Conservation (phyloP, 495 filamentous ascomycete genomes). For the Durotheca rogersii region DNA sequence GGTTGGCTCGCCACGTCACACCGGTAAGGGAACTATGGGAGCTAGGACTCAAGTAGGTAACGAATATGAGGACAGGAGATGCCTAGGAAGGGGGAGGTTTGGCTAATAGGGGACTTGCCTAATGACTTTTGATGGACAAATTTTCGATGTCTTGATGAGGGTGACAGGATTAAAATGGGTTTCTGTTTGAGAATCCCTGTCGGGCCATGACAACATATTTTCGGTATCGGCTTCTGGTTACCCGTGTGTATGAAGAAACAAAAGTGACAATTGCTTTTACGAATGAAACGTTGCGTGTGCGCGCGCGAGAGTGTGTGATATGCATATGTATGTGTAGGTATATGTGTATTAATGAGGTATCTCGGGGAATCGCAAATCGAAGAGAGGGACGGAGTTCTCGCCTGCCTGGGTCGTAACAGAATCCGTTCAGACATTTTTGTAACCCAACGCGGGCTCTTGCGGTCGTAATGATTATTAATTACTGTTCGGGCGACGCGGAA, state of each 20-base stretch:
- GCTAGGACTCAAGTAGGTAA: conserved; percentile 8
- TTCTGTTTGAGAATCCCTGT: conserved; percentile 15
- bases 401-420: too few relatives aligned
- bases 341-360: too few relatives aligned
- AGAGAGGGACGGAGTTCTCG: too few relatives aligned
- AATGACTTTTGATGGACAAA: conserved; percentile 10
- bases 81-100: conserved; percentile 10
- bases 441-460: too few relatives aligned
- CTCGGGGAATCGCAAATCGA: too few relatives aligned
- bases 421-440: too few relatives aligned
- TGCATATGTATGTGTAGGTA: not conserved
- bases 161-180: conserved; percentile 6
- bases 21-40: conserved; percentile 2
- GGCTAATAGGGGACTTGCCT: conserved; percentile 6
- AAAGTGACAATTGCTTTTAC: conserved; percentile 20
- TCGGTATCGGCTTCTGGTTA: conserved; percentile 25
- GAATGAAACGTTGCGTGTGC: conserved; percentile 22
- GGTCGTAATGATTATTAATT: too few relatives aligned
- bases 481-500: too few relatives aligned
- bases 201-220: conserved; percentile 21
- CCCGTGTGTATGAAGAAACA: conserved; percentile 30
- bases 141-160: conserved; percentile 23
- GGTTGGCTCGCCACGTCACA: conserved; percentile 3
- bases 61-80: conserved; percentile 11
- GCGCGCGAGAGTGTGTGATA: too few relatives aligned